phyloP scores from a whole-genome alignment of 768 basidiomycete genomes.

The Termitomyces sp. region DNA sequence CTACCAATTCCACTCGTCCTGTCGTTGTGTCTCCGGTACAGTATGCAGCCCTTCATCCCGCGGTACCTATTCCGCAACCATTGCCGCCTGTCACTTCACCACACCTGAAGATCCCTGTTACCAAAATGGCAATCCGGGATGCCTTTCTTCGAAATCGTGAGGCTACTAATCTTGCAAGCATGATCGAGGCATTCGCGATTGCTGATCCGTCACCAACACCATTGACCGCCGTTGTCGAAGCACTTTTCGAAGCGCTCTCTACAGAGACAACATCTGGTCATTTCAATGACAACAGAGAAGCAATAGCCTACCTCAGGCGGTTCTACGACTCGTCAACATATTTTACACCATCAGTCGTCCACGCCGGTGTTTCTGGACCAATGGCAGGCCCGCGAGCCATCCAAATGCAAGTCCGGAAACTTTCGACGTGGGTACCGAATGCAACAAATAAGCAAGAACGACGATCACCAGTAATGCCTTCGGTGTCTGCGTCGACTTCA shows the following conservation, averaged over 20 bases:
- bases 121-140: constrained; percentile 33
- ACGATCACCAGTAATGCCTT: constrained; percentile 7
- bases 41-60: constrained; percentile 33
- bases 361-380: constrained; percentile 51
- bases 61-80: constrained; percentile 20
- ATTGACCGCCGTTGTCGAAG: constrained; percentile 42
- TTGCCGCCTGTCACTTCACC: constrained; percentile 15
- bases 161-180: constrained; percentile 40
- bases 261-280: constrained; percentile 25
- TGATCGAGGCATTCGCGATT: constrained; percentile 45
- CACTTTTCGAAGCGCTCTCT: constrained; percentile 49
- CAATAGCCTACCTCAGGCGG: constrained; percentile 37
- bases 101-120: constrained; percentile 22
- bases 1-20: constrained; percentile 26
- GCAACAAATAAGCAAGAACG: constrained; percentile 10
- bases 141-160: constrained; percentile 45
- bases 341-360: constrained; percentile 40
- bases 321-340: constrained; percentile 48
- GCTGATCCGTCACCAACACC: constrained; percentile 45
- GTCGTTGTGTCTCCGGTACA: constrained; percentile 31
- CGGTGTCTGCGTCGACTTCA: constrained; percentile 17
- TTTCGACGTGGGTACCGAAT: constrained; percentile 45
- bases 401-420: constrained; percentile 53
- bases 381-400: constrained; percentile 51
- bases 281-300: constrained; percentile 30